Conservation (phyloP, 768 basidiomycete genomes). For the Dentipellis fragilis region DNA sequence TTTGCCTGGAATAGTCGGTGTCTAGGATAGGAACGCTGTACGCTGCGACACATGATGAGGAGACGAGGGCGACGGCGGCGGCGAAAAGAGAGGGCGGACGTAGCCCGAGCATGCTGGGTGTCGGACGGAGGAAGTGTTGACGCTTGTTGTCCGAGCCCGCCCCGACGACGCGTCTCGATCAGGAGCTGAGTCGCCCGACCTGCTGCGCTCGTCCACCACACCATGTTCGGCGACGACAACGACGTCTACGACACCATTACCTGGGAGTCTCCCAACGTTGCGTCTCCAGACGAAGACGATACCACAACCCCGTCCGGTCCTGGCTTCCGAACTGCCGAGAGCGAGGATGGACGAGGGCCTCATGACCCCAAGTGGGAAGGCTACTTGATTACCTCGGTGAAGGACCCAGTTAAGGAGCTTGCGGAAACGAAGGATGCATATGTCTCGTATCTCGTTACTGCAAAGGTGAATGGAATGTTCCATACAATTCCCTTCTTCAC, state of each 20-base stretch:
- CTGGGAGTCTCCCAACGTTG: conserved; percentile 65
- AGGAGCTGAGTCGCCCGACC: background rate
- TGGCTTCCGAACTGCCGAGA: conserved; percentile 68
- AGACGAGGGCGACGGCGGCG: conserved; percentile 14
- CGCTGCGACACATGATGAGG: conserved; percentile 22
- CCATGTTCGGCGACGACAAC: conserved; percentile 78
- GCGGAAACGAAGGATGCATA: conserved; percentile 96
- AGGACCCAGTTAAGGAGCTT: conserved; percentile 91
- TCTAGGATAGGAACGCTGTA: conserved; percentile 62
- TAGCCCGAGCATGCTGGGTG: conserved; percentile 10
- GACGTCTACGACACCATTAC: conserved; percentile 89
- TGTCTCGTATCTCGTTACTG: conserved; percentile 86
- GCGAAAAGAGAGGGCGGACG: conserved; percentile 7
- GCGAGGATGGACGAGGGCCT: conserved; percentile 53
- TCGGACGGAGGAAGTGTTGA: conserved; percentile 14
- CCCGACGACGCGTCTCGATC: background rate
- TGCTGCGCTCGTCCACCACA: background rate
- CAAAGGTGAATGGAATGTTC: conserved; percentile 44
- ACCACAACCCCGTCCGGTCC: conserved; percentile 40
- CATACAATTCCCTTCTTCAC: background rate
- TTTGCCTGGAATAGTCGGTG: conserved; percentile 78
- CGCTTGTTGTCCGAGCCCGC: conserved; percentile 11
- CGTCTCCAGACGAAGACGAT: conserved; percentile 39
- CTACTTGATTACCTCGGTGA: conserved; percentile 70
- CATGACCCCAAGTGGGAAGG: conserved; percentile 90